Percentiles rank a stretch among this genome's conserved stretches.
These are phyloP conservation scores for Paramecium biaurelia DNA, from an alignment of 73 alveolate species.

Conservation along the genomic window DNA sequence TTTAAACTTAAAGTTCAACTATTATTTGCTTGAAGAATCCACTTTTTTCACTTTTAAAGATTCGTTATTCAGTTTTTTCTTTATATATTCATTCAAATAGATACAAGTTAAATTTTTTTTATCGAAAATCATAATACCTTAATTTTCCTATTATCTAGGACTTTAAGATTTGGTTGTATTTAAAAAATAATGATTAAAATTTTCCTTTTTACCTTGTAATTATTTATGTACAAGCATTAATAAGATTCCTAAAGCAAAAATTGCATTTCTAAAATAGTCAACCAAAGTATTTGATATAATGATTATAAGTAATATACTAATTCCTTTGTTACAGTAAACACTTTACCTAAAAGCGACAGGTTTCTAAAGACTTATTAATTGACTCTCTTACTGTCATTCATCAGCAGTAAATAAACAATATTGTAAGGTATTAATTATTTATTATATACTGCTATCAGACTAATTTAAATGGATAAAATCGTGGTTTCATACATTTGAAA, in stretches of 20 bases:
- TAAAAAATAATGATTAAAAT: not conserved
- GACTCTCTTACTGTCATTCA: not conserved
- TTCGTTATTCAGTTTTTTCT: not conserved
- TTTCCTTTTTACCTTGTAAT: not conserved
- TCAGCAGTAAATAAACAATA: not conserved
- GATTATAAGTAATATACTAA: not conserved
- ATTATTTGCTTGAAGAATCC: not conserved
- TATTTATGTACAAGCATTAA: not conserved
- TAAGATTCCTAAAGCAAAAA: not conserved
- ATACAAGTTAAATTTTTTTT: not conserved
- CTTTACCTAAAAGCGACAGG: not conserved
- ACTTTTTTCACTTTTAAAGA: not conserved
- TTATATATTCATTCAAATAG: not conserved
- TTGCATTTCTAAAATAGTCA: not conserved
- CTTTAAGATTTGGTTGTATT: not conserved
- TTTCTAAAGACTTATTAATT: not conserved
- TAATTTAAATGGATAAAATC: not conserved
- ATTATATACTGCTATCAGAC: not conserved
- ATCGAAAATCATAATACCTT: not conserved
- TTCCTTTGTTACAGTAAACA: not conserved
- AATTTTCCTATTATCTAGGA: not conserved
- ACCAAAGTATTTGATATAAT: not conserved
- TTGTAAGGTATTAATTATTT: not conserved
- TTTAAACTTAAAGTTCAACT: not conserved
- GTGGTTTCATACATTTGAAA: conserved; percentile 12